These are phyloP conservation scores for Tylopilus sp. DNA, from an alignment of 768 basidiomycete genomes.

Conservation along the genomic window DNA sequence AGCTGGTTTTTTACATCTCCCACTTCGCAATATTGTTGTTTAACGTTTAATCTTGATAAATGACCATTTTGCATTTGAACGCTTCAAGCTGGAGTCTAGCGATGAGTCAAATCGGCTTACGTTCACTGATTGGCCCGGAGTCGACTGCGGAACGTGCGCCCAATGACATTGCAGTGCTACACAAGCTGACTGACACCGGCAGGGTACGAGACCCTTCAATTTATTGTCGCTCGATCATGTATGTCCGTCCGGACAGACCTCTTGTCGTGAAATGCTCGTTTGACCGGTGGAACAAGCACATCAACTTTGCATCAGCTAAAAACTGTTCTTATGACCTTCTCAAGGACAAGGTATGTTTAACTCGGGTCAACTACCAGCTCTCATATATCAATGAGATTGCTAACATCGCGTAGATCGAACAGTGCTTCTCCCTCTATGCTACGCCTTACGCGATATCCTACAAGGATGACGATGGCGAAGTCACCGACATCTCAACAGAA, in stretches of 20 bases:
- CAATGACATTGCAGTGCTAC: slow-evolving; percentile 2
- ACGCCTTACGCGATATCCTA: slow-evolving; percentile 73
- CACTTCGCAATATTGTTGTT: slow-evolving; percentile 14
- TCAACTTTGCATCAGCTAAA: slow-evolving; percentile 75
- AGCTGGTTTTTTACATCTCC: slow-evolving; percentile 22
- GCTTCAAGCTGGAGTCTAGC: too few relatives aligned
- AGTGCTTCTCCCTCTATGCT: slow-evolving; percentile 73
- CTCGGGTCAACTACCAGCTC: background rate
- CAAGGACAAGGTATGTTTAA: slow-evolving; percentile 57
- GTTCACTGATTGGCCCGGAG: too few relatives aligned
- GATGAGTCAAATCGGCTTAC: background rate
- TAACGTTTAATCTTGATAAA: slow-evolving; percentile 5
- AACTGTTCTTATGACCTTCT: slow-evolving; percentile 78
- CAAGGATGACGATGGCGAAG: slow-evolving; percentile 86
- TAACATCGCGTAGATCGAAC: slow-evolving; percentile 60
- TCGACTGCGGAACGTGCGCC: slow-evolving; percentile 27
- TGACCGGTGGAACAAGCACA: slow-evolving; percentile 68
- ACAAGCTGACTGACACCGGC: too few relatives aligned
- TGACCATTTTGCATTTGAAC: background rate
- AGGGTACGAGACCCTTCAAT: background rate
- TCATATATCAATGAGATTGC: background rate
- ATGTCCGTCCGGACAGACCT: slow-evolving; percentile 64
- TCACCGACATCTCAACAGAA: slow-evolving; percentile 64
- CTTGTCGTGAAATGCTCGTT: slow-evolving; percentile 83
- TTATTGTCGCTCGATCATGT: slow-evolving; percentile 22